Base-by-base conservation (phyloP, 345 rosid genomes). In the Arabidopsis arenosa region DNA sequence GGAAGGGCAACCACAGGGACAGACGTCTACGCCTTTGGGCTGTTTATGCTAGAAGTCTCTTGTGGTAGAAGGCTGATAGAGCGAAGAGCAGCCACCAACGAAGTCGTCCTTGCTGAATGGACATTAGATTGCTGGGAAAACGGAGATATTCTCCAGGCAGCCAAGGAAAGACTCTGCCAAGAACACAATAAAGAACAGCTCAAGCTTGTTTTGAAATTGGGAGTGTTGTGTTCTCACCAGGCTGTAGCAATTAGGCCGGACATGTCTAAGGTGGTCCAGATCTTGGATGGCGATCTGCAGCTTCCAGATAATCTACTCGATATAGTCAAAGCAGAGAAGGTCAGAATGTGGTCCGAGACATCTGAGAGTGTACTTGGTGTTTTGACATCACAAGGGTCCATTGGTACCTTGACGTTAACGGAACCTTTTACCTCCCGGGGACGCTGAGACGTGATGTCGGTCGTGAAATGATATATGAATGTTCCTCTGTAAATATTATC, bases 51-150 rank as follows among this genome's bases (percentile, higher is more conserved):
- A 0, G 88, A 85, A 69, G 82, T 85, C 5, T 75, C 80, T 28
- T 78, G 81, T 4, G 88, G 88, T 23, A 82, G 78, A 63, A 83
- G 75, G 61, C 76, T 80, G 2, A 70, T 80, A 8, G 73, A 45
- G 60, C 59, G 15, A 48, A 57, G 81, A 44, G 92, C 93, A 9
- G 70, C 73, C 62, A 76, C 85, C 0, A 88, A 89, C 64, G 96
- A 90, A 75, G 71, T 84, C 41, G 84, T 86, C 13, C 77, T 76
- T 37, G 76, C 4, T 35, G 66, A 55, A 32, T 74, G 73, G 80
- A 44, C 36, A 4, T 40, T 62, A 52, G 18, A 63, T 5, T 5
- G 70, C 21, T 73, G 77, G 77, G 77, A 63, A 40, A 63, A 32
- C 8, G 70, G 70, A 8, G 63, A 73, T 53, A 73, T 73, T 17